Percentiles rank a stretch among this genome's conserved stretches.
Conservation (phyloP, 202 grass and related monocot genomes). For the Cymbopogon flexuosus region DNA sequence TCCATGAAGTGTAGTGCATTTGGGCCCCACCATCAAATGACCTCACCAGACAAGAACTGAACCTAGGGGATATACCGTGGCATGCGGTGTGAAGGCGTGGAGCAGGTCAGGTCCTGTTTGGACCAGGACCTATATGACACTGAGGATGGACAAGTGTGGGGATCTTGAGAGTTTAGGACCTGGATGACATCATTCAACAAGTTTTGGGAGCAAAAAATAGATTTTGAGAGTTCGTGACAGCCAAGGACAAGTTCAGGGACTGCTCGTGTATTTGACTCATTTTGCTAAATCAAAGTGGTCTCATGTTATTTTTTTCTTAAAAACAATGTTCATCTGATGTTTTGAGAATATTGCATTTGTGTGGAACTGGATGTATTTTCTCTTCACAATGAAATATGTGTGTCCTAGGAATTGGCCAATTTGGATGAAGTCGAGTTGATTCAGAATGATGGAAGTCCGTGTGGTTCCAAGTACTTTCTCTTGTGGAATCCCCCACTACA, state of each 20-base stretch:
- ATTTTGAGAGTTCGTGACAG: neutral
- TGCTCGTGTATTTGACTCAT: neutral
- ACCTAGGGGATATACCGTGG: neutral
- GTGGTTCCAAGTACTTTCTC: conserved; percentile 79
- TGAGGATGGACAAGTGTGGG: neutral
- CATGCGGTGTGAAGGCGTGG: neutral
- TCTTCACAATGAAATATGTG: conserved; percentile 9
- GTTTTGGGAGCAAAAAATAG: neutral
- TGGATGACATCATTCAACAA: neutral
- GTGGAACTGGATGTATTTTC: neutral
- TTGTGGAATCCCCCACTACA: conserved; percentile 81
- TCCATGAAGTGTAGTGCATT: neutral
- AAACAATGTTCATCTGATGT: neutral
- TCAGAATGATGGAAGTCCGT: conserved; percentile 87
- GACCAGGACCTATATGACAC: neutral
- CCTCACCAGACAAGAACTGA: no score
- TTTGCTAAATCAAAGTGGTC: neutral
- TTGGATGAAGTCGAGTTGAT: conserved; percentile 65
- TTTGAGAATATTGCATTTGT: conserved; percentile 12
- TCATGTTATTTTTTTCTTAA: neutral
- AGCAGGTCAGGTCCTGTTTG: neutral
- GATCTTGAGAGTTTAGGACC: neutral
- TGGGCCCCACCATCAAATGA: neutral
- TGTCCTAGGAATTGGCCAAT: conserved; percentile 64
- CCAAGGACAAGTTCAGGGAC: neutral